These are phyloP conservation scores for Magnaporthiopsis incrustans DNA, from an alignment of 2,329 filamentous ascomycete genomes.

Conservation along the genomic window DNA sequence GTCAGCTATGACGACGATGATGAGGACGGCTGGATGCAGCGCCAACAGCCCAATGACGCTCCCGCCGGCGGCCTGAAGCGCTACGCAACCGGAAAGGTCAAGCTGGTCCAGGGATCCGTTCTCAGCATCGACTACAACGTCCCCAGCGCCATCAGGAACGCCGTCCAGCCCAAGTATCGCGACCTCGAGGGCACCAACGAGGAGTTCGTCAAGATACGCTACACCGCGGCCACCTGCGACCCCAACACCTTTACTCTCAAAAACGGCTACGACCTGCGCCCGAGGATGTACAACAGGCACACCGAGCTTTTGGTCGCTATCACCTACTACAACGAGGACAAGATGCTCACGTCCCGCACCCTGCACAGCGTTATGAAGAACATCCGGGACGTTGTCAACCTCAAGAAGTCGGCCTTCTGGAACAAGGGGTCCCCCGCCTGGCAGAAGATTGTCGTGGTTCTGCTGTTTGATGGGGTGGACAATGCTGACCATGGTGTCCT, in stretches of 20 bases:
- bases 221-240: slow-evolving; percentile 95
- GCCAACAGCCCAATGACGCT: slow-evolving; percentile 58
- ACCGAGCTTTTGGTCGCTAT: slow-evolving; percentile 96
- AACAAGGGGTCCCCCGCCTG: slow-evolving; percentile 97
- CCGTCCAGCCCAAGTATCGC: slow-evolving; percentile 85
- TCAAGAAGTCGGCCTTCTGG: slow-evolving; percentile 99
- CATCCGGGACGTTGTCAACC: slow-evolving; percentile 94
- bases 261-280: slow-evolving; percentile 96
- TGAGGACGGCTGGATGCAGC: slow-evolving; percentile 55
- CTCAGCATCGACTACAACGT: slow-evolving; percentile 96
- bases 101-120: slow-evolving; percentile 93
- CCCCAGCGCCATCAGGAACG: slow-evolving; percentile 94
- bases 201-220: slow-evolving; percentile 97
- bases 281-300: slow-evolving; percentile 97
- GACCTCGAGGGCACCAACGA: slow-evolving; percentile 88
- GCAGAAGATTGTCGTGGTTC: slow-evolving; percentile 97
- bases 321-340: slow-evolving; percentile 99
- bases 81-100: slow-evolving; percentile 93
- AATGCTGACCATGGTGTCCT: slow-evolving; percentile 94
- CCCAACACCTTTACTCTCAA: slow-evolving; percentile 98
- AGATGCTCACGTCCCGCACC: slow-evolving; percentile 82
- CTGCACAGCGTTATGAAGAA: slow-evolving; percentile 99
- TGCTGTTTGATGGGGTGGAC: slow-evolving; percentile 97
- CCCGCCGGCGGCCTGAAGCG: slow-evolving; percentile 65
- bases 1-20: slow-evolving; percentile 38